These are phyloP conservation scores for Onygenales sp. DNA, from an alignment of 2,329 filamentous ascomycete species.

Conservation along the genomic window DNA sequence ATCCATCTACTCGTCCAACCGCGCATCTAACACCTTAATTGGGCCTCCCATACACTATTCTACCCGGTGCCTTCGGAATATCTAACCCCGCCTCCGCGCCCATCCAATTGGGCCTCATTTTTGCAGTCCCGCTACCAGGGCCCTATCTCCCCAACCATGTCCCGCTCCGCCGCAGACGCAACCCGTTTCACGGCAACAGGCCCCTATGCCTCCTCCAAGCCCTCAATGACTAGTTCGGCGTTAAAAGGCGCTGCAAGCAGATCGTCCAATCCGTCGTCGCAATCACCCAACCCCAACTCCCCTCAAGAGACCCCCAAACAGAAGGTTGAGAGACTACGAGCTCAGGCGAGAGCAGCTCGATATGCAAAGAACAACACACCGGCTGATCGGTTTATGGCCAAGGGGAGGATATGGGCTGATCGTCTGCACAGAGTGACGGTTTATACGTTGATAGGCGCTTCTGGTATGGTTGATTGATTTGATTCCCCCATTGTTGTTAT, in stretches of 20 bases:
- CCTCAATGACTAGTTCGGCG: constrained; percentile 18
- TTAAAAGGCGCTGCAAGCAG: constrained; percentile 10
- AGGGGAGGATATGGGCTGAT: constrained; percentile 50
- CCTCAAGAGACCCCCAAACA: constrained; percentile 55
- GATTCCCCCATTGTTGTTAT: not conserved
- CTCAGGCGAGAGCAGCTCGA: constrained; percentile 58
- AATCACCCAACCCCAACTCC: constrained; percentile 5
- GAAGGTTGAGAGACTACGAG: constrained; percentile 58
- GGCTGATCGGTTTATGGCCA: constrained; percentile 45
- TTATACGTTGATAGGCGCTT: constrained; percentile 50
- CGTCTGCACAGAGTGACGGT: constrained; percentile 52
- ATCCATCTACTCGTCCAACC: not conserved
- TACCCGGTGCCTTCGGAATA: not conserved
- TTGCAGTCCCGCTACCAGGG: too few relatives aligned
- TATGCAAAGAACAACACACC: constrained; percentile 48
- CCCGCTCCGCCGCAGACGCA: constrained; percentile 39
- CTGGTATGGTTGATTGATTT: constrained; percentile 37
- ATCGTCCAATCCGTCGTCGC: constrained; percentile 9
- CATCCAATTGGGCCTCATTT: not conserved
- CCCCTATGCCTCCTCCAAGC: constrained; percentile 38
- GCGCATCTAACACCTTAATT: too few relatives aligned
- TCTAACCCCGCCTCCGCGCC: not conserved
- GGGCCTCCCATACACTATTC: too few relatives aligned
- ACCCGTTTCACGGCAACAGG: constrained; percentile 43
- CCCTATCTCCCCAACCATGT: constrained; percentile 22